Conservation (phyloP, 2,329 filamentous ascomycete genomes). For the Scedosporium apiospermum region DNA sequence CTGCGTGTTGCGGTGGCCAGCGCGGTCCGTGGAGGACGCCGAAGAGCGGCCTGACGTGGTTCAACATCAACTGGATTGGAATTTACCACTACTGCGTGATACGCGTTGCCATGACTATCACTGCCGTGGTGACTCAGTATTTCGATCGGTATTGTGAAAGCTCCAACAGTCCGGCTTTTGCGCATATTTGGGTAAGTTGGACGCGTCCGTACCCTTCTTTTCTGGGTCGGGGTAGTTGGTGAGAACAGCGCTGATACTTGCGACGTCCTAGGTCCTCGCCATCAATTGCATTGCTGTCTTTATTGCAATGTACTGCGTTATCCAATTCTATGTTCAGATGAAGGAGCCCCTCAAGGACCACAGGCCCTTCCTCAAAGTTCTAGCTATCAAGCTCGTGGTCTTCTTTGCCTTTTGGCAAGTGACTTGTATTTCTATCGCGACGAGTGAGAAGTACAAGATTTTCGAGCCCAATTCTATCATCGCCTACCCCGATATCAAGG, state of each 20-base stretch:
- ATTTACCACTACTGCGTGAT: conserved; percentile 84
- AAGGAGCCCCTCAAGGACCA: conserved; percentile 58
- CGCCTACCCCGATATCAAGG: conserved; percentile 62
- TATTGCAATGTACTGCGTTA: conserved; percentile 80
- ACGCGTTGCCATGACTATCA: conserved; percentile 68
- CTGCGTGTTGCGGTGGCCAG: conserved; percentile 60
- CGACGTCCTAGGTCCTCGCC: conserved; percentile 40
- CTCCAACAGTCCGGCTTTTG: conserved; percentile 67
- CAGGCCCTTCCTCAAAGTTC: conserved; percentile 66
- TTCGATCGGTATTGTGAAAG: conserved; percentile 66
- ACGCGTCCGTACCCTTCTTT: neutral
- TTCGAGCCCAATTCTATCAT: conserved; percentile 50
- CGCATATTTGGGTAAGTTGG: conserved; percentile 67
- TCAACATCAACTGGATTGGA: conserved; percentile 76
- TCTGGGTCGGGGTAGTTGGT: conserved; percentile 6
- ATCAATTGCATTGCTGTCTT: conserved; percentile 65
- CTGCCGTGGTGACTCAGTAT: conserved; percentile 64
- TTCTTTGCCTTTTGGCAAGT: conserved; percentile 87
- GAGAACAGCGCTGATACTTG: neutral
- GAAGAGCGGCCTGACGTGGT: conserved; percentile 76
- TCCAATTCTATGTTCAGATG: conserved; percentile 79
- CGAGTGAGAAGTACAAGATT: conserved; percentile 49
- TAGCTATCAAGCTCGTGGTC: conserved; percentile 84
- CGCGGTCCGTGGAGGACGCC: conserved; percentile 65
- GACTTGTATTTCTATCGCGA: conserved; percentile 39